These are phyloP conservation scores for Phytophthora pistaciae DNA, from an alignment of 352 stramenopile species.

Conservation along the genomic window DNA sequence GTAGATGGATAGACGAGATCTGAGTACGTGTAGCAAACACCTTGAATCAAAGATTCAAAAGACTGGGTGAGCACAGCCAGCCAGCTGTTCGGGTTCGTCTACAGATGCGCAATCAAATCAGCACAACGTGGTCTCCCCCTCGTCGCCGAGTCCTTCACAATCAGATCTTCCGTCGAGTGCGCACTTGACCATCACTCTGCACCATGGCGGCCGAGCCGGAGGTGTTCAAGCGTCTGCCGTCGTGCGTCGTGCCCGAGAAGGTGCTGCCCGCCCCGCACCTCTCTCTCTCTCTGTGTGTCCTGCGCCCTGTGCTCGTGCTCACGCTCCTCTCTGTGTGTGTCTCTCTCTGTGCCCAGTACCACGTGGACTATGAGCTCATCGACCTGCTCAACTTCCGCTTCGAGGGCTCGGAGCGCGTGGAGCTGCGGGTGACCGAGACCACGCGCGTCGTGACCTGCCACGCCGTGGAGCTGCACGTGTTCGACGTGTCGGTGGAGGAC, in stretches of 20 bases:
- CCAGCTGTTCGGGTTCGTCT: constrained; percentile 16
- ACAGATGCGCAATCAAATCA: constrained; percentile 29
- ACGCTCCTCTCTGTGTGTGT: not conserved
- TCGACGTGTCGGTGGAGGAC: constrained; percentile 70
- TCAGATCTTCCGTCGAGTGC: constrained; percentile 21
- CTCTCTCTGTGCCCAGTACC: constrained; percentile 46
- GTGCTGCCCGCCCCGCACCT: constrained; percentile 21
- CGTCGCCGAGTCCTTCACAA: constrained; percentile 18
- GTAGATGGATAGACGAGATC: not conserved
- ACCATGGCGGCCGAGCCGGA: constrained; percentile 27
- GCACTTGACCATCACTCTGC: constrained; percentile 30
- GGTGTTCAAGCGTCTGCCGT: constrained; percentile 68
- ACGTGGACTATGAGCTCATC: constrained; percentile 80
- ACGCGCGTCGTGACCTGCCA: constrained; percentile 92
- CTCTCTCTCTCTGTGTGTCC: not conserved
- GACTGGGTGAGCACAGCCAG: not conserved
- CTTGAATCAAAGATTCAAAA: too few relatives aligned
- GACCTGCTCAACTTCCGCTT: constrained; percentile 85
- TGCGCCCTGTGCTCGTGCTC: not conserved
- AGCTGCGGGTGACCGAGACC: constrained; percentile 58
- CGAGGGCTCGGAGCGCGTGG: constrained; percentile 68
- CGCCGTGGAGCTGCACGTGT: constrained; percentile 94
- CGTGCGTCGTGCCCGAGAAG: constrained; percentile 65
- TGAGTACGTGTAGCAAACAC: too few relatives aligned
- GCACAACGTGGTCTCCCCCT: not conserved